Percentiles rank a stretch among this genome's conserved stretches.
phyloP scores from a whole-genome alignment of 2,329 filamentous ascomycete genomes.

The Xylaria sp. region DNA sequence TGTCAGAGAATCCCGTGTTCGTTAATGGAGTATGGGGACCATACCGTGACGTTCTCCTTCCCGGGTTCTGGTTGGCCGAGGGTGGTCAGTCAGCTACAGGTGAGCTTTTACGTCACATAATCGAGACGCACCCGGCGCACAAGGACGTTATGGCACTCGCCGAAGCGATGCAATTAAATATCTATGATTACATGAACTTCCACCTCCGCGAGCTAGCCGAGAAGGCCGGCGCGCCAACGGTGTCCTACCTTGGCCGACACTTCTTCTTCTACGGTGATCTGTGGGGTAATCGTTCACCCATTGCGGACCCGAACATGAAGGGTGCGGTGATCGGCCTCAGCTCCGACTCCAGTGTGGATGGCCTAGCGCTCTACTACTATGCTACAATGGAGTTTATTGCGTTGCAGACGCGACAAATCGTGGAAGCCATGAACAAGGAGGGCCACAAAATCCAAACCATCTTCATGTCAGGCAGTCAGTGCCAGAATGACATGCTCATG shows the following conservation, averaged over 20 bases:
- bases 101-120: slow-evolving; percentile 90
- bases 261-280: slow-evolving; percentile 99
- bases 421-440: slow-evolving; percentile 90
- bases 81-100: slow-evolving; percentile 97
- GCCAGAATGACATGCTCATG: slow-evolving; percentile 95
- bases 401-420: slow-evolving; percentile 93
- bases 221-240: slow-evolving; percentile 74
- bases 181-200: slow-evolving; percentile 94
- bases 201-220: slow-evolving; percentile 82
- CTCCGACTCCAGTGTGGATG: slow-evolving; percentile 86
- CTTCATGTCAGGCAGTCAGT: slow-evolving; percentile 99
- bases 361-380: slow-evolving; percentile 92
- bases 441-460: slow-evolving; percentile 91
- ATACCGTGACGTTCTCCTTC: slow-evolving; percentile 92
- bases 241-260: slow-evolving; percentile 89
- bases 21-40: slow-evolving; percentile 97
- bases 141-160: slow-evolving; percentile 81
- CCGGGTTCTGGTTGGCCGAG: slow-evolving; percentile 95
- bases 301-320: slow-evolving; percentile 93
- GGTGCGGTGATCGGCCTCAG: slow-evolving; percentile 88
- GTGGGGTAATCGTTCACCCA: slow-evolving; percentile 94
- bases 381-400: slow-evolving; percentile 98
- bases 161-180: slow-evolving; percentile 83
- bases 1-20: slow-evolving; percentile 93
- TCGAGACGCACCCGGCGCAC: slow-evolving; percentile 94